These are phyloP conservation scores for Alternaria longipes DNA, from an alignment of 2,329 filamentous ascomycete species.

Conservation along the genomic window DNA sequence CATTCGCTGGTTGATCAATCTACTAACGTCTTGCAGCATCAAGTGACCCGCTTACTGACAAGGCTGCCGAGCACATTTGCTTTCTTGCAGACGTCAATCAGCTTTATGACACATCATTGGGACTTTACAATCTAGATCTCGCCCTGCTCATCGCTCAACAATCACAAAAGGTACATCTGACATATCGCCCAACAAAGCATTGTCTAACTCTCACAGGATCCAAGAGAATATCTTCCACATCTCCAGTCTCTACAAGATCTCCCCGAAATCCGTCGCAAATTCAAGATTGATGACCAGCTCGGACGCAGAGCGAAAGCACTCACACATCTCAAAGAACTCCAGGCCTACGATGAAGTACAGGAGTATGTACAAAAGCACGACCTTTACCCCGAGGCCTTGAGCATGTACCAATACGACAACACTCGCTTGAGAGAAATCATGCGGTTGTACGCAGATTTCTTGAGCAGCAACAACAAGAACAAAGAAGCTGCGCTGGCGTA, in stretches of 20 bases:
- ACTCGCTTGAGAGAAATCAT: conserved; percentile 74
- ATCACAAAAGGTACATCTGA: conserved; percentile 73
- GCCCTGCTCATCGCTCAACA: conserved; percentile 92
- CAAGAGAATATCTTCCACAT: conserved; percentile 93
- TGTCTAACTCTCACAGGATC: conserved; percentile 64
- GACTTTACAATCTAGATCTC: conserved; percentile 90
- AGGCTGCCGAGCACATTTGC: conserved; percentile 94
- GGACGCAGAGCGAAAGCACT: conserved; percentile 80
- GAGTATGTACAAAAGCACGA: conserved; percentile 80
- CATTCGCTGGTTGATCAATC: no score
- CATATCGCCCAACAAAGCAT: not conserved
- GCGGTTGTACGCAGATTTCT: conserved; percentile 78
- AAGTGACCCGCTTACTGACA: conserved; percentile 73
- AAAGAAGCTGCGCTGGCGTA: conserved; percentile 90
- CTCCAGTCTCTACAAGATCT: conserved; percentile 85
- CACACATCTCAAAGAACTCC: conserved; percentile 74
- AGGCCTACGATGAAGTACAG: conserved; percentile 79
- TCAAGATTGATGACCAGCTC: conserved; percentile 89
- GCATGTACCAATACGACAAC: conserved; percentile 83
- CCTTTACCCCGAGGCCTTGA: conserved; percentile 80
- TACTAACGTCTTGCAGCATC: conserved; percentile 27
- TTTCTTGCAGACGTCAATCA: conserved; percentile 94
- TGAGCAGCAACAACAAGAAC: conserved; percentile 78
- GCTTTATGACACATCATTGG: conserved; percentile 88
- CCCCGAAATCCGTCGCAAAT: conserved; percentile 74